These are phyloP conservation scores for Globisporangium cylindrosporum DNA, from an alignment of 352 stramenopile genomes.

Conservation along the genomic window DNA sequence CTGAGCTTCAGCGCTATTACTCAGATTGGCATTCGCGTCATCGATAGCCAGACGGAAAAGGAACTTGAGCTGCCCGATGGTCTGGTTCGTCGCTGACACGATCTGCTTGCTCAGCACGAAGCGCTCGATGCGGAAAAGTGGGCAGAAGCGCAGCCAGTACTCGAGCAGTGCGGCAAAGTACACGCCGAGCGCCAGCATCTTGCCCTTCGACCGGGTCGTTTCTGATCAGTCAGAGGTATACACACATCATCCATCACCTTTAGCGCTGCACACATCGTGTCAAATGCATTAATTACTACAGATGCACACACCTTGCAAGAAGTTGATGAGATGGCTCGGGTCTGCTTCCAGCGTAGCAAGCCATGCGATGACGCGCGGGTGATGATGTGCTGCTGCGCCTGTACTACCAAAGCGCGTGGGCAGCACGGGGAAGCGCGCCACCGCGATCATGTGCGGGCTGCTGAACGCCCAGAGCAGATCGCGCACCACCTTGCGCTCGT, in stretches of 20 bases:
- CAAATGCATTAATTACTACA: background rate
- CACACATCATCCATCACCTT: background rate
- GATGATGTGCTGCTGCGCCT: constrained; percentile 19
- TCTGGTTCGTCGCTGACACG: constrained; percentile 55
- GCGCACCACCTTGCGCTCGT: constrained; percentile 54
- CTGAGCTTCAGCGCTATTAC: background rate
- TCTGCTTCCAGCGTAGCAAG: constrained; percentile 39
- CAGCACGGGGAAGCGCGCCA: constrained; percentile 40
- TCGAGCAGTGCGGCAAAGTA: constrained; percentile 74
- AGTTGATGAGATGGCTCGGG: constrained; percentile 39
- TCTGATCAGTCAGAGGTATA: constrained; percentile 19
- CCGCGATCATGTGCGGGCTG: constrained; percentile 58
- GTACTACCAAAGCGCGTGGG: constrained; percentile 29
- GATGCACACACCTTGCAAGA: constrained; percentile 42
- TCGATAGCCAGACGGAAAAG: constrained; percentile 38
- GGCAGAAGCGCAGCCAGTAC: constrained; percentile 63
- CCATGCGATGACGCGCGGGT: constrained; percentile 41
- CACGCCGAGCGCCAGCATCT: constrained; percentile 51
- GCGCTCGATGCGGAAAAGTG: constrained; percentile 33
- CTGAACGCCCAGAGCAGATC: constrained; percentile 63
- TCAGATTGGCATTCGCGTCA: background rate
- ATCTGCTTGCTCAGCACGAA: constrained; percentile 63
- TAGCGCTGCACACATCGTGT: background rate
- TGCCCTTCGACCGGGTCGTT: constrained; percentile 28
- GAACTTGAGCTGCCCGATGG: constrained; percentile 75